Evolutionary conservation across 164 flowering plant genomes (phyloP).

Genomic region (Annona squamosa): DNA sequence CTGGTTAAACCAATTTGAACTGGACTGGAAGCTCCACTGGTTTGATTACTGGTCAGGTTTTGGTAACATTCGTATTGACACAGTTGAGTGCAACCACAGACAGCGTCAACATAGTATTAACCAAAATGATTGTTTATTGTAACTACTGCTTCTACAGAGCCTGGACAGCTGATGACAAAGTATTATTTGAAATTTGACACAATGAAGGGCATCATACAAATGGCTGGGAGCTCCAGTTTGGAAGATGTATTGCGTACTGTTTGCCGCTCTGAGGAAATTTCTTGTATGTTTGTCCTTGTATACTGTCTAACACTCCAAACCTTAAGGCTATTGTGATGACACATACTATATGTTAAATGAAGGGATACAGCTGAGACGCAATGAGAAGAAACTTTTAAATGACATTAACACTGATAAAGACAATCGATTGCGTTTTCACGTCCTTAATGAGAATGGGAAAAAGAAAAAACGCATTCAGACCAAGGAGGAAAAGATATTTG

Average conservation of each 20-base stretch:
- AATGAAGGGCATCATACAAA: constrained; percentile 81
- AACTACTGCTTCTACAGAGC: constrained; percentile 40
- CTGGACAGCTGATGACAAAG: constrained; percentile 94
- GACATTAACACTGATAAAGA: constrained; percentile 80
- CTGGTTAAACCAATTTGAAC: too few relatives aligned
- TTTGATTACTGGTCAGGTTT: too few relatives aligned
- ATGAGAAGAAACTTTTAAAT: constrained; percentile 91
- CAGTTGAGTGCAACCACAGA: neutral
- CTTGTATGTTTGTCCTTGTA: constrained; percentile 47
- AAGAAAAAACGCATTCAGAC: constrained; percentile 88
- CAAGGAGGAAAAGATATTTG: constrained; percentile 92
- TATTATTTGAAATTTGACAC: constrained; percentile 88
- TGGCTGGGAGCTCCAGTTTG: constrained; percentile 60
- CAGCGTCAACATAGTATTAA: neutral
- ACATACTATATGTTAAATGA: constrained; percentile 28
- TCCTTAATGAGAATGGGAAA: constrained; percentile 74
- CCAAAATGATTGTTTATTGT: neutral
- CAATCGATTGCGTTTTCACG: constrained; percentile 78
- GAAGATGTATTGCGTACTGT: constrained; percentile 76
- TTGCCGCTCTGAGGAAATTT: constrained; percentile 76
- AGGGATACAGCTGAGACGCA: constrained; percentile 99
- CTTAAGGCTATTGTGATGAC: constrained; percentile 12
- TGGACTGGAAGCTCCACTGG: too few relatives aligned
- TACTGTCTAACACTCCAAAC: neutral
- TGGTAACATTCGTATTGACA: too few relatives aligned